Conservation (phyloP, 176 grass and related monocot genomes). For the Juncus inflexus region DNA sequence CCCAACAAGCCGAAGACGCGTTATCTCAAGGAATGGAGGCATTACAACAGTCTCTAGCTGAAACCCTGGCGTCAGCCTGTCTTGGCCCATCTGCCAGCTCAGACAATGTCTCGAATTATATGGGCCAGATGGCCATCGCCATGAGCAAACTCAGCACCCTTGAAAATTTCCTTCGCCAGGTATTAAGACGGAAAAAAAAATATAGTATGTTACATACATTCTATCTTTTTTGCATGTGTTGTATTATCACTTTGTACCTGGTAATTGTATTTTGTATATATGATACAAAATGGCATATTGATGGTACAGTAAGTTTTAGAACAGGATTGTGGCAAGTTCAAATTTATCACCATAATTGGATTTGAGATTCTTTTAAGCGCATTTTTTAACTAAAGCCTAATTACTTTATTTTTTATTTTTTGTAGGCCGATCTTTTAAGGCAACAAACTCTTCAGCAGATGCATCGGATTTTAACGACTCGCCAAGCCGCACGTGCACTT, state of each 20-base stretch:
- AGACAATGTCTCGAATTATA: slow-evolving; percentile 70
- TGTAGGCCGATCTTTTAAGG: slow-evolving; percentile 74
- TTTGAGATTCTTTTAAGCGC: too few species aligned
- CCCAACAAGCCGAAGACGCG: slow-evolving; percentile 87
- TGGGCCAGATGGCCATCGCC: slow-evolving; percentile 94
- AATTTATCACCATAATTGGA: too few species aligned
- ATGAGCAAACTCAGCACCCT: slow-evolving; percentile 81
- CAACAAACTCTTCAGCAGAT: slow-evolving; percentile 89
- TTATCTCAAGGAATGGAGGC: slow-evolving; percentile 95
- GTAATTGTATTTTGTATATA: too few species aligned
- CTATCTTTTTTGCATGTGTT: too few species aligned
- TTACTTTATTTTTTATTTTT: background rate
- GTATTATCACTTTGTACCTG: too few species aligned
- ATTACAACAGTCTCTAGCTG: slow-evolving; percentile 60
- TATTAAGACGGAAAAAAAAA: slow-evolving; percentile 6
- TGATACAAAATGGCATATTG: too few species aligned
- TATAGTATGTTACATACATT: background rate
- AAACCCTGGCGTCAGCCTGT: slow-evolving; percentile 49
- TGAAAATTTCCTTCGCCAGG: slow-evolving; percentile 86
- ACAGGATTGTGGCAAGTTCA: too few species aligned
- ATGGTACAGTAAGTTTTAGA: too few species aligned
- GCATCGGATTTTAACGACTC: slow-evolving; percentile 73
- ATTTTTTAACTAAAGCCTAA: too few species aligned
- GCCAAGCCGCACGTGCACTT: slow-evolving; percentile 77
- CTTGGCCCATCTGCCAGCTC: background rate